A percentile compares a stretch with the other conserved stretches of the same genome.
Conservation (phyloP, 371 early-diverging fungal species). For the Encephalitozoon romaleae region DNA sequence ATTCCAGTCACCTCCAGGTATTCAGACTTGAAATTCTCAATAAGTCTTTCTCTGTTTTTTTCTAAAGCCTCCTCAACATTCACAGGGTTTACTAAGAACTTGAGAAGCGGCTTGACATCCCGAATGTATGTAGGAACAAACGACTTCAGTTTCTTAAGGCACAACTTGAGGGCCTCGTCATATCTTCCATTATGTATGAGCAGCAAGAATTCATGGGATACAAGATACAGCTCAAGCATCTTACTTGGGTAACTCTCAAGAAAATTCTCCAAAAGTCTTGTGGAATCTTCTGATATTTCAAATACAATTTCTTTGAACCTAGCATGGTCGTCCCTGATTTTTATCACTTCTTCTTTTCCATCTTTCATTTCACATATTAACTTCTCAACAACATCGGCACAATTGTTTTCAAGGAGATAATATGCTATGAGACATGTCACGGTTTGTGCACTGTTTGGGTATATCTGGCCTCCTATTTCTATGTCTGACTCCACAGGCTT, state of each 20-base stretch:
- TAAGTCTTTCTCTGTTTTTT: not conserved
- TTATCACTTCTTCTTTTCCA: not conserved
- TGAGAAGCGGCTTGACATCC: not conserved
- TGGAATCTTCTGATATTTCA: not conserved
- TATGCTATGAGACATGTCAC: not conserved
- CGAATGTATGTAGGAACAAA: not conserved
- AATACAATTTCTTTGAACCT: not conserved
- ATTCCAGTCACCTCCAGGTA: not conserved
- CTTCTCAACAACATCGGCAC: not conserved
- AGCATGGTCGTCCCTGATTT: not conserved
- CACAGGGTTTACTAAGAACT: not conserved
- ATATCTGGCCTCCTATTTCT: not conserved
- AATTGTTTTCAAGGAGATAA: slow-evolving; percentile 7
- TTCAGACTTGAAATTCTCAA: not conserved
- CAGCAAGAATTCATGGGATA: not conserved
- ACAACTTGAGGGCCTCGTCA: not conserved
- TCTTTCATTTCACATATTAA: not conserved
- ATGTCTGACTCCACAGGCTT: not conserved
- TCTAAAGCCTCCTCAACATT: not conserved
- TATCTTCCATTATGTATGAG: not conserved
- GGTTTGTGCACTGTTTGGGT: not conserved
- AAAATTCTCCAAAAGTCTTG: not conserved
- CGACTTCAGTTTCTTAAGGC: not conserved
- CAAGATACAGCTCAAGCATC: not conserved
- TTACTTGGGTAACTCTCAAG: not conserved